Conservation (phyloP, 2,329 filamentous ascomycete species). For the Pseudogymnoascus sp. region DNA sequence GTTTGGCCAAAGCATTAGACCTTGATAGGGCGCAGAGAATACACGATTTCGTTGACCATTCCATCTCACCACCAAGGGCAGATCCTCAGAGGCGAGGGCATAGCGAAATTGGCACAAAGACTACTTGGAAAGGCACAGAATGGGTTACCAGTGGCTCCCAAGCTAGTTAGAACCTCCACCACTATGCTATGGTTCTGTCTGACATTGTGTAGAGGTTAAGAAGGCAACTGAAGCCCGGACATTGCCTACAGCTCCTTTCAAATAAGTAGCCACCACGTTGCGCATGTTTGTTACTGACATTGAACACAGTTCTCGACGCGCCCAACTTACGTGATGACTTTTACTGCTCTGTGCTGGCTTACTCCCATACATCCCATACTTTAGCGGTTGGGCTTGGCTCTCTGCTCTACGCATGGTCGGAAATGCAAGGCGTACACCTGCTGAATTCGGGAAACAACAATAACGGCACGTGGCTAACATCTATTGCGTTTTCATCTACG, state of each 20-base stretch:
- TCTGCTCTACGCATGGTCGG: slow-evolving; percentile 83
- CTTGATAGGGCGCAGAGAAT: slow-evolving; percentile 63
- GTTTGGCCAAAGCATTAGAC: slow-evolving; percentile 73
- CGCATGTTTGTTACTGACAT: slow-evolving; percentile 26
- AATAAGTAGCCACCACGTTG: slow-evolving; percentile 41
- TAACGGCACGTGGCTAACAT: slow-evolving; percentile 60
- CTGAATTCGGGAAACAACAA: slow-evolving; percentile 45
- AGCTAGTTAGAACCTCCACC: slow-evolving; percentile 17
- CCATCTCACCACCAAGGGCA: slow-evolving; percentile 22
- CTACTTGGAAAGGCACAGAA: slow-evolving; percentile 29
- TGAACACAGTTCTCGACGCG: slow-evolving; percentile 70
- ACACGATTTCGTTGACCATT: slow-evolving; percentile 41
- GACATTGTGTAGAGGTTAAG: slow-evolving; percentile 20
- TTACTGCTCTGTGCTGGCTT: slow-evolving; percentile 87
- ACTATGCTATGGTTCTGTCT: not conserved
- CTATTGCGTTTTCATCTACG: slow-evolving; percentile 80
- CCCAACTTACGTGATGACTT: slow-evolving; percentile 88
- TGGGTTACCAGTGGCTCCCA: slow-evolving; percentile 23
- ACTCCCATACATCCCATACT: slow-evolving; percentile 64
- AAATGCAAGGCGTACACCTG: slow-evolving; percentile 57
- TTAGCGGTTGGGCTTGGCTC: slow-evolving; percentile 78
- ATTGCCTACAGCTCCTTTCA: slow-evolving; percentile 69
- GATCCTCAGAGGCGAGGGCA: slow-evolving; percentile 25
- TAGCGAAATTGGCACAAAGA: slow-evolving; percentile 20
- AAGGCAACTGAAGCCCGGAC: slow-evolving; percentile 32